Conservation (phyloP, 148 eudicot genomes). For the Rheum nobile region DNA sequence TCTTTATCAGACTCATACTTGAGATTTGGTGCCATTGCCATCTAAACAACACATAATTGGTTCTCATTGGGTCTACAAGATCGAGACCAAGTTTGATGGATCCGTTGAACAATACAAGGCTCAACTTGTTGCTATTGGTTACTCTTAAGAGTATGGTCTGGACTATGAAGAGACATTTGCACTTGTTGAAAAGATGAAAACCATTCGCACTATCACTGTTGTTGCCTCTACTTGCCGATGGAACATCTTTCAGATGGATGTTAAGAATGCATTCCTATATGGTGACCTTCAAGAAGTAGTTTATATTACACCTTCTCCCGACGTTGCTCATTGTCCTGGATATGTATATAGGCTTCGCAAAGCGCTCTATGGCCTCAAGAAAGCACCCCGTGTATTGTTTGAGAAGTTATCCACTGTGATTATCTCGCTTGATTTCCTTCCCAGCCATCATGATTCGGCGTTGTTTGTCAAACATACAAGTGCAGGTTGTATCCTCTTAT, state of each 20-base stretch:
- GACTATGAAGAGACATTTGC: constrained; percentile 10
- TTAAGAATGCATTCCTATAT: background rate
- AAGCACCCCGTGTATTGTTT: background rate
- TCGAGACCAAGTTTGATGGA: background rate
- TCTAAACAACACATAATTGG: background rate
- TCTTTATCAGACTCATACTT: background rate
- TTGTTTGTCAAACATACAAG: background rate
- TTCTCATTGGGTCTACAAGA: constrained; percentile 1
- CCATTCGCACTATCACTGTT: background rate
- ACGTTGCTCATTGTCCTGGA: background rate
- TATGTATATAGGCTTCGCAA: background rate
- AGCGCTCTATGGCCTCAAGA: constrained; percentile 5
- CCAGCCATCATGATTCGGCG: background rate
- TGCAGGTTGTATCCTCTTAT: background rate
- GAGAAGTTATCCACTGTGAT: background rate
- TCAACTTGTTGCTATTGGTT: background rate
- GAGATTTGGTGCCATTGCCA: constrained; percentile 1
- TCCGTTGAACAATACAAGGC: constrained; percentile 1
- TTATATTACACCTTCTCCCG: background rate
- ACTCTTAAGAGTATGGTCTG: background rate
- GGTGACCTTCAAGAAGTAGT: background rate
- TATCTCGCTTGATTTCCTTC: background rate
- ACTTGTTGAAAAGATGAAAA: background rate
- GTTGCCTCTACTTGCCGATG: background rate
- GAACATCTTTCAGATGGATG: no score